A percentile compares a stretch with the other conserved stretches of the same genome.
Conservation (phyloP, 108 stramenopile species). For the Cylindrotheca closterium region DNA sequence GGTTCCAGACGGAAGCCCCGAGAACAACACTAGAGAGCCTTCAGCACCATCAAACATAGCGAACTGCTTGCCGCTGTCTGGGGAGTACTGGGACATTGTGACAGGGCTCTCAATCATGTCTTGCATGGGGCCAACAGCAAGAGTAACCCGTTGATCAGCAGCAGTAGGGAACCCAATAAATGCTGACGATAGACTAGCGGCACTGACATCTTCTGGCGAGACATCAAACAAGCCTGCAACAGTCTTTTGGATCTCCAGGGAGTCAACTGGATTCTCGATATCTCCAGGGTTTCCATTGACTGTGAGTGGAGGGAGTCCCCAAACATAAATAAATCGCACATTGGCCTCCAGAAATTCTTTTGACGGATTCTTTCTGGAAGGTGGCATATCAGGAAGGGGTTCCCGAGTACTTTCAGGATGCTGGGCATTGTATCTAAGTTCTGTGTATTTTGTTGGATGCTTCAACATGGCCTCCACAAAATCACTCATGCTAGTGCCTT, state of each 20-base stretch:
- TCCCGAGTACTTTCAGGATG: slow-evolving; percentile 72
- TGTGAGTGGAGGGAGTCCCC: slow-evolving; percentile 62
- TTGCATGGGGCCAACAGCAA: slow-evolving; percentile 28
- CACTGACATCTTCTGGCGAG: slow-evolving; percentile 49
- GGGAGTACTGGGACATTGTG: slow-evolving; percentile 30
- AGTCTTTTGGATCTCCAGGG: slow-evolving; percentile 54
- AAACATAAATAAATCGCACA: slow-evolving; percentile 69
- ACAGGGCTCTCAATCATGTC: slow-evolving; percentile 23
- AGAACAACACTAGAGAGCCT: slow-evolving; percentile 52
- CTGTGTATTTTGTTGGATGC: slow-evolving; percentile 69
- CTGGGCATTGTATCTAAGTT: slow-evolving; percentile 34
- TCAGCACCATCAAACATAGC: slow-evolving; percentile 37
- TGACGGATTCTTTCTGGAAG: slow-evolving; percentile 45
- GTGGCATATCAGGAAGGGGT: slow-evolving; percentile 57
- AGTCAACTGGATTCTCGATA: slow-evolving; percentile 62
- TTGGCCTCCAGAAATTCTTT: slow-evolving; percentile 61
- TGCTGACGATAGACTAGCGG: slow-evolving; percentile 68
- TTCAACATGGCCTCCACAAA: slow-evolving; percentile 62
- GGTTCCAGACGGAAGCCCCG: slow-evolving; percentile 49
- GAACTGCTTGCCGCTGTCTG: slow-evolving; percentile 36
- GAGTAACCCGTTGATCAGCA: slow-evolving; percentile 39
- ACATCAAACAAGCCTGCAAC: slow-evolving; percentile 62
- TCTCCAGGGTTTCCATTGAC: slow-evolving; percentile 49
- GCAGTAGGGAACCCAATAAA: slow-evolving; percentile 71
- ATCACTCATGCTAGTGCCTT: slow-evolving; percentile 48